These are phyloP conservation scores for Teratosphaeriaceae sp. DNA, from an alignment of 2,329 filamentous ascomycete genomes.

Conservation along the genomic window DNA sequence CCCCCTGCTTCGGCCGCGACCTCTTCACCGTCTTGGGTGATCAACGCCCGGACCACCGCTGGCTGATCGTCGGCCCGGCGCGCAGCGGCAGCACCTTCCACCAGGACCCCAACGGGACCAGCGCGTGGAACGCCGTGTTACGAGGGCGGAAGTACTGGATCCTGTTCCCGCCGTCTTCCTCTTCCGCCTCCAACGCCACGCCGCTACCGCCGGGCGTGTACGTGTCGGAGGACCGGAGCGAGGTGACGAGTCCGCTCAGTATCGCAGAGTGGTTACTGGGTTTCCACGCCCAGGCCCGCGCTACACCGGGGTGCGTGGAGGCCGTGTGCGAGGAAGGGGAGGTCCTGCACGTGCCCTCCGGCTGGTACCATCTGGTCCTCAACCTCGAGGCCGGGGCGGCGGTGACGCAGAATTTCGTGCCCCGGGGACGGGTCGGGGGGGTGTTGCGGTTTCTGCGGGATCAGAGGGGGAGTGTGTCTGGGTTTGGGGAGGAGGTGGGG, in stretches of 20 bases:
- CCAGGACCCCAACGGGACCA: conserved; percentile 66
- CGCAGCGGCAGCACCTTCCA: conserved; percentile 92
- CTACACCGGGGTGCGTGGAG: conserved; percentile 70
- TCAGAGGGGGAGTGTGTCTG: conserved; percentile 78
- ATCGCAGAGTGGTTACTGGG: conserved; percentile 95
- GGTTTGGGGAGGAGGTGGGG: conserved; percentile 65
- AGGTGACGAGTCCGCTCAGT: conserved; percentile 87
- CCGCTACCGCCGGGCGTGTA: conserved; percentile 80
- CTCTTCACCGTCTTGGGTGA: conserved; percentile 70
- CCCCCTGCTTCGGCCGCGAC: conserved; percentile 78
- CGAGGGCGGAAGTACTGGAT: conserved; percentile 96
- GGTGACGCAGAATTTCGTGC: conserved; percentile 93
- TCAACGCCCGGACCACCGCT: conserved; percentile 79
- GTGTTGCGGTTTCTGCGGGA: conserved; percentile 76
- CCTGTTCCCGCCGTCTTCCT: conserved; percentile 75
- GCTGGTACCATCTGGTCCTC: conserved; percentile 96
- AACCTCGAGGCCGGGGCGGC: conserved; percentile 82
- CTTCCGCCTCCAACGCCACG: too few relatives aligned
- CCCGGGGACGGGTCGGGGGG: conserved; percentile 62
- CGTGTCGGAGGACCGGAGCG: conserved; percentile 80
- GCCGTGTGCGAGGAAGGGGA: conserved; percentile 80
- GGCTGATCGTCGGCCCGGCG: conserved; percentile 85
- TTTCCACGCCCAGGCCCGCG: conserved; percentile 78
- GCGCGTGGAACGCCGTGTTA: conserved; percentile 91
- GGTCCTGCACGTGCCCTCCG: conserved; percentile 83